phyloP scores from a whole-genome alignment of 305 asterid genomes.

The Ilex paraguariensis region DNA sequence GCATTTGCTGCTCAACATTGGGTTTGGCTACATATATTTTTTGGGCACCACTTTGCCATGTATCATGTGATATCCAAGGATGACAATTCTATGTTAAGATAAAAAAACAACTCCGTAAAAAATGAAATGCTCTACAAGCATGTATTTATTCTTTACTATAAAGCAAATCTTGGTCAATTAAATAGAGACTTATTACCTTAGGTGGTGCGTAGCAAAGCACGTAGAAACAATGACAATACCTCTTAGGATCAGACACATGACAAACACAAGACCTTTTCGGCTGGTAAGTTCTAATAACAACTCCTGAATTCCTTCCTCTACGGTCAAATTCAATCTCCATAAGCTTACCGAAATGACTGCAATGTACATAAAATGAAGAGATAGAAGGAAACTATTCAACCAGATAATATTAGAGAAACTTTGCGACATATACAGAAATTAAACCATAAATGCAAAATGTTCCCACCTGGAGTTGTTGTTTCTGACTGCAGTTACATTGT shows the following conservation, averaged over 20 bases:
- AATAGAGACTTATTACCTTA: slow-evolving; percentile 36
- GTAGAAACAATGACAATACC: slow-evolving; percentile 87
- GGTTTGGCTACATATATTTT: no score
- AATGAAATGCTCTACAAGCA: no score
- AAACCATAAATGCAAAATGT: slow-evolving; percentile 3
- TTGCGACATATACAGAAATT: slow-evolving; percentile 2
- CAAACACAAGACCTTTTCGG: slow-evolving; percentile 93
- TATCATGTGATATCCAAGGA: no score
- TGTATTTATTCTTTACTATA: neutral
- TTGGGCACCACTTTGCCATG: no score
- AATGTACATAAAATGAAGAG: slow-evolving; percentile 4
- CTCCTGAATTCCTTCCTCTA: slow-evolving; percentile 77
- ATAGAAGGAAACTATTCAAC: neutral
- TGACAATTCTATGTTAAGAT: no score
- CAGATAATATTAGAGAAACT: slow-evolving; percentile 6
- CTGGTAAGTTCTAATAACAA: slow-evolving; percentile 84
- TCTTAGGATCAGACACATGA: slow-evolving; percentile 86
- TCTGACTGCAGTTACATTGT: slow-evolving; percentile 15
- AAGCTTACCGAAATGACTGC: slow-evolving; percentile 89
- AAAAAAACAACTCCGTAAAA: neutral
- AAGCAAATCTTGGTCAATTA: neutral
- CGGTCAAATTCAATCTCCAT: slow-evolving; percentile 85
- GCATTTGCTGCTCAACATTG: no score
- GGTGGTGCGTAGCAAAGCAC: slow-evolving; percentile 88
- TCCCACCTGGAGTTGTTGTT: slow-evolving; percentile 54